Percentiles rank a stretch among this genome's conserved stretches.
phyloP scores from a whole-genome alignment of 2,329 filamentous ascomycete genomes.

The Microascus cirrosus region DNA sequence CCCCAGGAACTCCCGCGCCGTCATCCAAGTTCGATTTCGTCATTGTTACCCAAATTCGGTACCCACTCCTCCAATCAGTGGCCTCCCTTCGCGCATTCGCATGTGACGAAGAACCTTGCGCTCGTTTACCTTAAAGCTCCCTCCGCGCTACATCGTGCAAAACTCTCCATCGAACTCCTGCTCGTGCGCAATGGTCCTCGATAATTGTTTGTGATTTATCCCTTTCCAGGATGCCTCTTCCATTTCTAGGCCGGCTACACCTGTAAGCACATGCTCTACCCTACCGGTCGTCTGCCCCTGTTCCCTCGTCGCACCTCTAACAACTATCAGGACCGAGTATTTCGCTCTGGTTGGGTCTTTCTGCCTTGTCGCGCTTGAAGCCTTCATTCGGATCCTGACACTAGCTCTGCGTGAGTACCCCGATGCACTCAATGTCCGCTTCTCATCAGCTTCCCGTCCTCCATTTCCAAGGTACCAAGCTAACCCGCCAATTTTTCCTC shows the following conservation, averaged over 20 bases:
- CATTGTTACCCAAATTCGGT: background rate
- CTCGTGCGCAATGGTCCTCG: background rate
- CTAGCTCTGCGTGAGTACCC: conserved; percentile 64
- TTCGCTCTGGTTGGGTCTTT: conserved; percentile 77
- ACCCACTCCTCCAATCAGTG: background rate
- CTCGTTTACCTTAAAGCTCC: background rate
- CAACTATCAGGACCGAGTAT: conserved; percentile 60
- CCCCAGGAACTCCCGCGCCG: no score
- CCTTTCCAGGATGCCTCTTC: conserved; percentile 32
- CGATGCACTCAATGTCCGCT: background rate
- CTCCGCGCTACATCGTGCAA: background rate
- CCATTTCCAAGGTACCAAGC: background rate
- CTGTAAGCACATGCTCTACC: conserved; percentile 24
- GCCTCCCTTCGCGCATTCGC: background rate
- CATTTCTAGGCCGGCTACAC: conserved; percentile 40
- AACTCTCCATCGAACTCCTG: background rate
- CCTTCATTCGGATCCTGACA: conserved; percentile 73
- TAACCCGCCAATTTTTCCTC: conserved; percentile 3
- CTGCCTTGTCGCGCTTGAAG: conserved; percentile 70
- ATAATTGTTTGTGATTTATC: background rate
- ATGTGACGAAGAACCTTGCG: background rate
- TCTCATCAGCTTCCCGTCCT: background rate
- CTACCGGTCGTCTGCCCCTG: background rate
- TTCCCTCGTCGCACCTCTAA: conserved; percentile 4
- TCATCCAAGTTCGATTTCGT: background rate